phyloP scores from a whole-genome alignment of 2,329 filamentous ascomycete genomes.

The Talaromyces sp. region DNA sequence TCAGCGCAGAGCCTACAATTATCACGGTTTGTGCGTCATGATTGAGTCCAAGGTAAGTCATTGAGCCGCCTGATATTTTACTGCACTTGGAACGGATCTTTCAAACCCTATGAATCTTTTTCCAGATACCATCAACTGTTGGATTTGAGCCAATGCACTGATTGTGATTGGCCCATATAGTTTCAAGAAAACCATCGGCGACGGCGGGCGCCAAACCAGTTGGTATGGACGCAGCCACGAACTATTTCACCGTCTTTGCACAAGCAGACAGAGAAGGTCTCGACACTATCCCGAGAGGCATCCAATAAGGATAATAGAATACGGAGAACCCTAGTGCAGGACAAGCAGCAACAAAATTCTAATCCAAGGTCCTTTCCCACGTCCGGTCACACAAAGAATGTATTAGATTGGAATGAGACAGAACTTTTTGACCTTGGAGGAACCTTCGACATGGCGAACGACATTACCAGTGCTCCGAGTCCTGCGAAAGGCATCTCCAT shows the following conservation, averaged over 20 bases:
- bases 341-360: constrained; percentile 1
- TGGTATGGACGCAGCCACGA: constrained; percentile 9
- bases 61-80: background rate
- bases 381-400: background rate
- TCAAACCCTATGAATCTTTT: background rate
- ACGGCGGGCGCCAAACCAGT: constrained; percentile 3
- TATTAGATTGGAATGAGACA: constrained; percentile 7
- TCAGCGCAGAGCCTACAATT: background rate
- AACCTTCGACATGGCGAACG: background rate
- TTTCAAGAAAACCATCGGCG: background rate
- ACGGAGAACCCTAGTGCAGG: background rate
- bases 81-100: background rate
- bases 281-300: background rate
- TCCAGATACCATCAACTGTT: background rate
- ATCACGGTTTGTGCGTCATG: background rate
- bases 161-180: background rate
- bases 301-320: constrained; percentile 2
- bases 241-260: constrained; percentile 2
- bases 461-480: background rate
- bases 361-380: background rate
- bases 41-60: constrained; percentile 7
- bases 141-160: background rate
- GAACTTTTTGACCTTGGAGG: constrained; percentile 4
- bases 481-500: constrained; percentile 1
- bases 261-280: constrained; percentile 7